Base-by-base conservation (phyloP, 495 filamentous ascomycete genomes). In the Daldinia caldariorum region DNA sequence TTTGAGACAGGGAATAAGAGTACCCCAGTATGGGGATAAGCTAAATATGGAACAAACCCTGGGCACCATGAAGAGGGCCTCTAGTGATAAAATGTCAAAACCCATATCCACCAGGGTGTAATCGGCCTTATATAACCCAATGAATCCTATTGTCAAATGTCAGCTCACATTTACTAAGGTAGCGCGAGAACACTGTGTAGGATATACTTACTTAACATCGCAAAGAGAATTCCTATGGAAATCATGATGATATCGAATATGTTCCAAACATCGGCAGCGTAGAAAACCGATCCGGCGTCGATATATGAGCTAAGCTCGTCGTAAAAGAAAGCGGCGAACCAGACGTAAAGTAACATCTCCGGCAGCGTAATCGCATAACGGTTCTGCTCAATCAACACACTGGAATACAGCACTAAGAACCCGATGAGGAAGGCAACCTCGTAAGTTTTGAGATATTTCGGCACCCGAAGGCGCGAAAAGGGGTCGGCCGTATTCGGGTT, bases 21-120 rank as follows among this genome's bases (percentile, higher is more conserved):
- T 94, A 61, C 94, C 94, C 86, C 97, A 97, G 77, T 96, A 98
- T 2, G 91, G 91, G 70, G 94, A 92, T 70, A 98, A 76, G 77
- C 92, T 94, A 54, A 97, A 85, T 53, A 98, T 84, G 18, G 93
- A 95, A 80, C 89, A 98, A 72, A 96, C 90, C 82, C 93, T 86
- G 32, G 94, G 94, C 34, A 97, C 91, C 73, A 98, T 87, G 73
- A 98, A 93, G 14, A 98, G 81, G 5, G 94, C 94, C 80, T 97
- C 93, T 35, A 97, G 81, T 0, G 92, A 91, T 9, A 98, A 81
- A 58, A 97, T 89, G 74, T 98, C 93, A 73, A 97, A 97, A 32
- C 92, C 88, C 0, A 89, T 81, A 66, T 95, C 90, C 47, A 90
- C 91, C 16, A 94, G 87, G 6, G 80, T 78, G 43, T 81, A 76